Base-by-base conservation (phyloP, 345 rosid species). In the Ceriops decandra region DNA sequence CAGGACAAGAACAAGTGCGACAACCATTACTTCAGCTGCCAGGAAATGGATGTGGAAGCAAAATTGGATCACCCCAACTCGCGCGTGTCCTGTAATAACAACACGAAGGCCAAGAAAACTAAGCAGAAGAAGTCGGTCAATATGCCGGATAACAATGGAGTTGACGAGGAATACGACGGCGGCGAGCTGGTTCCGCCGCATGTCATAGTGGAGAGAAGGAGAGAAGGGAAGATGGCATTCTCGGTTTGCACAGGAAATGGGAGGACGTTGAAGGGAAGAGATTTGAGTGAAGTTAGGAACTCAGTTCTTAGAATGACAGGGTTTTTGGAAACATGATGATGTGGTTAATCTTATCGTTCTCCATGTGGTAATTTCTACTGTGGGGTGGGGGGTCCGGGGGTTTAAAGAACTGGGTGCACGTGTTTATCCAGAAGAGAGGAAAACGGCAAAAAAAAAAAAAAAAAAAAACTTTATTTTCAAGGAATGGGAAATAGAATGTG, bases 281-380 rank as follows among this genome's bases (percentile, higher is more conserved):
- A 91, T 69, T 79, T 93, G 82, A 83, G 91, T n/a, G 82, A 79
- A 70, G 91, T 91, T 56, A 77, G 98, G 67, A 87, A 91, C 80
- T 83, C 95, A 5, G 72, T 93, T 73, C 90, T 91, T 52, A 70
- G 92, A 62, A 75, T 88, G 90, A 93, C 98, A 22, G 98, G 97
- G 17, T 91, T 91, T 81, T 78, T 91, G 77, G 98, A 93, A 82
- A 72, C 86, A 5, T 88, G 72, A 5, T 87, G 72, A 72, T 47
- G 70, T 47, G 26, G 3, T 7, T 10, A 11, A 21, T 26, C 36
- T 52, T 31, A 32, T 11, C 19, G 32, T 13, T 47, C 20, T 9
- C 11, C 15, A n/a, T 52, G 1, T 33, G 36, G 36, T 33, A 7
- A 33, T 33, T 33, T 33, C 36, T 33, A 6, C 0, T 33, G 9